Conservation (phyloP, 768 basidiomycete species). For the Naganishia randhawae region DNA sequence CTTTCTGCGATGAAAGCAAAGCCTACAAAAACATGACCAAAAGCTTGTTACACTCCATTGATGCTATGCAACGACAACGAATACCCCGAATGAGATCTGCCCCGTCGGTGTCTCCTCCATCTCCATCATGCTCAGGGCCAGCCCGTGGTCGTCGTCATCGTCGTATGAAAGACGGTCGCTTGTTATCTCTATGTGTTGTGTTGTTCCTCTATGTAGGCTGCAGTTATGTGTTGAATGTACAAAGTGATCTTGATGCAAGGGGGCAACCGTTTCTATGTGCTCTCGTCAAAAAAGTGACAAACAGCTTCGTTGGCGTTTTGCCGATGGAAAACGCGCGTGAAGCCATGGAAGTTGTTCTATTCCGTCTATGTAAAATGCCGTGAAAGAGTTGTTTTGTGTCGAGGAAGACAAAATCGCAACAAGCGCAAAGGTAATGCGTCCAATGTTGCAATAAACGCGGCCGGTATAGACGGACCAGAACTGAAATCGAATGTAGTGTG, state of each 20-base stretch:
- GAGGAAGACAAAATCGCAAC: constrained; percentile 2
- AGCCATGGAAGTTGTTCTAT: constrained; percentile 18
- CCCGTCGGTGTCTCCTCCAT: background rate
- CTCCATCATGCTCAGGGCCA: background rate
- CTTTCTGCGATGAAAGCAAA: background rate
- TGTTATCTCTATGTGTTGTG: constrained; percentile 19
- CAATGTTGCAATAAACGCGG: constrained; percentile 9
- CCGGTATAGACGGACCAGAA: constrained; percentile 24
- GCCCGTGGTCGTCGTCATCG: constrained; percentile 10
- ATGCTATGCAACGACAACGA: constrained; percentile 17
- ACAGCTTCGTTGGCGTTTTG: background rate
- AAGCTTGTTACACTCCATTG: constrained; percentile 13
- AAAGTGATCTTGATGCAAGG: constrained; percentile 18
- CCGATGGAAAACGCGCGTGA: background rate
- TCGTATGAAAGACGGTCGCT: constrained; percentile 8
- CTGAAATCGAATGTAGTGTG: constrained; percentile 20
- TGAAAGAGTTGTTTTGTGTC: background rate
- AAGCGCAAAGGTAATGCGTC: background rate
- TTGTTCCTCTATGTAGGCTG: constrained; percentile 20
- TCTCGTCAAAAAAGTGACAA: no score
- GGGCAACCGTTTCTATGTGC: constrained; percentile 14
- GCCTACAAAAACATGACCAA: background rate
- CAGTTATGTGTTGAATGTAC: background rate
- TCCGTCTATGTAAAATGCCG: constrained; percentile 18
- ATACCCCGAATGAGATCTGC: background rate